Base-by-base conservation (phyloP, 2,329 filamentous ascomycete genomes). In the Hypoxylon sp. region DNA sequence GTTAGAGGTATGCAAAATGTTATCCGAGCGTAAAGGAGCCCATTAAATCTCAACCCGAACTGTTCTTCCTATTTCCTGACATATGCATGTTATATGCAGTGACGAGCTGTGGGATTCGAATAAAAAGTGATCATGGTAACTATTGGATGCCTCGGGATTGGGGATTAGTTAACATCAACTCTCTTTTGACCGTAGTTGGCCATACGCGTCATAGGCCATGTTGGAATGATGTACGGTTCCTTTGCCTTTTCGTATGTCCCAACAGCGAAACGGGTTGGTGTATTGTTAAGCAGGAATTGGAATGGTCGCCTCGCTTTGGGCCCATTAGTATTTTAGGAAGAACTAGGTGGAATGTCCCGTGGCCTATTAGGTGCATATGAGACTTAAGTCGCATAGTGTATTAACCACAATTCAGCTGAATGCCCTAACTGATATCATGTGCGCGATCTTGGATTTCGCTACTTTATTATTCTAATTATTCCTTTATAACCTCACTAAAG, bases 81-180 rank as follows among this genome's bases (percentile, higher is more conserved):
- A 44, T 44, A 44, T 44, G 39, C 17, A 44, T 44, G 39, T 44
- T 44, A 44, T 44, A 17, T 44, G 39, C 39, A 44, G 39, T 11
- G 17, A 19, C 15, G 3, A 21, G 17, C 8, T 11, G 39, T 44
- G 17, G 19, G 6, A 17, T 44, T 10, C 17, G 39, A 19, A 19
- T 44, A 3, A n/a, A 19, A 19, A 19, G 15, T 42, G 37, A 42
- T 7, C 15, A 42, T 19, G 17, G 17, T 44, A 44, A 10, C 4
- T 11, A 19, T 44, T 44, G 39, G 39, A 3, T 2, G 7, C 3
- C 8, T 44, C 11, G 39, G 7, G 17, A 8, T 1, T 10, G 39
- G 17, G 17, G 10, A 3, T 19, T 3, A 17, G n/a, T n/a, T 42
- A 17, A 1, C 4, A n/a, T n/a, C 37, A 17, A 17, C 37, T 13